Percentiles rank a stretch among this genome's conserved stretches.
Conservation (phyloP, 108 stramenopile species). For the Cyclostephanos tholiformis region DNA sequence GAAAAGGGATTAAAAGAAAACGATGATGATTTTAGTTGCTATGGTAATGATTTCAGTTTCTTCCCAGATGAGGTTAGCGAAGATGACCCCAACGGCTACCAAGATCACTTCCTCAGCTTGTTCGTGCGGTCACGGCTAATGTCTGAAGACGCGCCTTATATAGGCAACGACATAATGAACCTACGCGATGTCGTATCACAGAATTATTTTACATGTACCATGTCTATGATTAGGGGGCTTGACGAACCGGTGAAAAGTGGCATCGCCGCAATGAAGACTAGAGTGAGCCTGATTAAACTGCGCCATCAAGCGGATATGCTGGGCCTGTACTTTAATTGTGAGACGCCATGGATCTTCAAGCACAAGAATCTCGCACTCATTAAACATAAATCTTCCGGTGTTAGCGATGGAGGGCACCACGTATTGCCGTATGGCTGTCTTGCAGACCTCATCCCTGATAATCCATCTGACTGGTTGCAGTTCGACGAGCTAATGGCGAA, state of each 20-base stretch:
- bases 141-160: conserved; percentile 20
- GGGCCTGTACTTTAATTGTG: conserved; percentile 48
- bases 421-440: conserved; percentile 34
- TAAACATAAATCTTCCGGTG: neutral
- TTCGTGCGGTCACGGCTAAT: conserved; percentile 23
- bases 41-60: conserved; percentile 31
- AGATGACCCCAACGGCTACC: conserved; percentile 36
- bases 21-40: too few relatives aligned
- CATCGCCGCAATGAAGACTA: conserved; percentile 46
- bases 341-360: conserved; percentile 60
- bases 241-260: conserved; percentile 65
- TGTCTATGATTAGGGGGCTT: conserved; percentile 36
- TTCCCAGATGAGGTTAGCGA: conserved; percentile 64
- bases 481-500: conserved; percentile 58
- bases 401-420: neutral
- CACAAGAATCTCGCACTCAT: conserved; percentile 22
- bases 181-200: conserved; percentile 50
- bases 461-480: conserved; percentile 77
- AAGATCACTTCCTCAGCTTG: conserved; percentile 22
- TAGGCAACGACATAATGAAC: conserved; percentile 72
- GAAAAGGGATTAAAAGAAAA: conserved; percentile 27
- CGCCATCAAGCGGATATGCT: conserved; percentile 70
- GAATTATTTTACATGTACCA: conserved; percentile 61
- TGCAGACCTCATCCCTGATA: conserved; percentile 73
- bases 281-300: conserved; percentile 66